Conservation (phyloP, 306 rosid species). For the Morella rubra region DNA sequence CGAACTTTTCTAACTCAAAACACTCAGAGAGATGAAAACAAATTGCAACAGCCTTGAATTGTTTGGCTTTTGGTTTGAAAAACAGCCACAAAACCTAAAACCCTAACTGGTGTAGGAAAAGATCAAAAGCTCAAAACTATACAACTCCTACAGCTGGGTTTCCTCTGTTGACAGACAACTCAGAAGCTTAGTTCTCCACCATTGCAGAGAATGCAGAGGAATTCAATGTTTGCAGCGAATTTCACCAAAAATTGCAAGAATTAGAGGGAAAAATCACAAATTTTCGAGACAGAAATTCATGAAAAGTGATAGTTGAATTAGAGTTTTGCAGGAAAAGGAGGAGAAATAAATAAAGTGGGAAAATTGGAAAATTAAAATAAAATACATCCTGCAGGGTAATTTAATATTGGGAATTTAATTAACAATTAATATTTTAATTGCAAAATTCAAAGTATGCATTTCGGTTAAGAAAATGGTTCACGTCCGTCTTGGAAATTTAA, state of each 20-base stretch:
- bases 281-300: constrained; percentile 40
- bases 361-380: constrained; percentile 42
- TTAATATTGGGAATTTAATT: constrained; percentile 58
- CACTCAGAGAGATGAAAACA: constrained; percentile 15
- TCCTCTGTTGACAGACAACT: constrained; percentile 31
- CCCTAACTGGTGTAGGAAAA: constrained; percentile 19
- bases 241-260: constrained; percentile 44
- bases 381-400: constrained; percentile 28
- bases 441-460: constrained; percentile 73
- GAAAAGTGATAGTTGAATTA: constrained; percentile 49
- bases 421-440: constrained; percentile 59
- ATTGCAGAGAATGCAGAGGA: constrained; percentile 53
- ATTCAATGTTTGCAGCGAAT: constrained; percentile 44
- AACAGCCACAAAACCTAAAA: constrained; percentile 24
- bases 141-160: constrained; percentile 24
- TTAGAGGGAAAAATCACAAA: constrained; percentile 54
- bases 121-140: constrained; percentile 37
- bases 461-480: constrained; percentile 92
- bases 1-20: constrained; percentile 21
- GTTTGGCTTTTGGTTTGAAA: not conserved
- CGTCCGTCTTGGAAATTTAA: constrained; percentile 98
- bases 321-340: constrained; percentile 72
- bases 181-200: constrained; percentile 50
- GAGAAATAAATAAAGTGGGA: constrained; percentile 81
- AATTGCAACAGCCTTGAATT: not conserved